phyloP scores from a whole-genome alignment of 2,329 filamentous ascomycete genomes.

The Cercospora zeina region DNA sequence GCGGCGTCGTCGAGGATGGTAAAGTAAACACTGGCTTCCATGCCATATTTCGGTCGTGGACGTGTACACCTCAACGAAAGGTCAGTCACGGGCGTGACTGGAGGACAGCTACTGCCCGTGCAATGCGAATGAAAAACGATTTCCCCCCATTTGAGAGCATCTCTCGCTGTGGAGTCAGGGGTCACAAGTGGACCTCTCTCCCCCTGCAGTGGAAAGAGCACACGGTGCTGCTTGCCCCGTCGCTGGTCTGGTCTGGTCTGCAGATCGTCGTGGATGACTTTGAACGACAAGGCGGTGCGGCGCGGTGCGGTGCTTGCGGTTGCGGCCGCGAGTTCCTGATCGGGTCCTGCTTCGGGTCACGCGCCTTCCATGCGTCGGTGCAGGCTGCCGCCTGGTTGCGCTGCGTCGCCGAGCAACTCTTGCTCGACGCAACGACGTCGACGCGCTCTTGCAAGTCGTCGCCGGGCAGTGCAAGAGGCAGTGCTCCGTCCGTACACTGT shows the following conservation, averaged over 20 bases:
- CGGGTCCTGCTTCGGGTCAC: not conserved
- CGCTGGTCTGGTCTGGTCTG: too few species aligned
- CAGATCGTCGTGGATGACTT: too few species aligned
- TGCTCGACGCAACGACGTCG: conserved; percentile 10
- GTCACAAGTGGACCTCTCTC: not conserved
- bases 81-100: not conserved
- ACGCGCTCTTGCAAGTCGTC: conserved; percentile 19
- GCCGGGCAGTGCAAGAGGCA: conserved; percentile 26
- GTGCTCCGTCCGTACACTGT: conserved; percentile 17
- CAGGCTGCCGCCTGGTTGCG: conserved; percentile 4
- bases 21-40: not conserved
- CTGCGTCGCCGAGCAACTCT: conserved; percentile 11
- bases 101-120: not conserved
- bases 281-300: not conserved
- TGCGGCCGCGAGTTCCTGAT: not conserved
- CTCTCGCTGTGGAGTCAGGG: not conserved
- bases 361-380: conserved; percentile 9
- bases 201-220: not conserved
- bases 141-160: not conserved
- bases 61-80: not conserved
- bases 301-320: not conserved
- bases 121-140: not conserved
- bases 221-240: not conserved
- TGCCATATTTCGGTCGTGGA: not conserved
- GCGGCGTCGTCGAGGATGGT: conserved; percentile 1